Percentiles rank a stretch among this genome's conserved stretches.
phyloP scores from a whole-genome alignment of 495 filamentous ascomycete species.

The Penicillium tannophilum region DNA sequence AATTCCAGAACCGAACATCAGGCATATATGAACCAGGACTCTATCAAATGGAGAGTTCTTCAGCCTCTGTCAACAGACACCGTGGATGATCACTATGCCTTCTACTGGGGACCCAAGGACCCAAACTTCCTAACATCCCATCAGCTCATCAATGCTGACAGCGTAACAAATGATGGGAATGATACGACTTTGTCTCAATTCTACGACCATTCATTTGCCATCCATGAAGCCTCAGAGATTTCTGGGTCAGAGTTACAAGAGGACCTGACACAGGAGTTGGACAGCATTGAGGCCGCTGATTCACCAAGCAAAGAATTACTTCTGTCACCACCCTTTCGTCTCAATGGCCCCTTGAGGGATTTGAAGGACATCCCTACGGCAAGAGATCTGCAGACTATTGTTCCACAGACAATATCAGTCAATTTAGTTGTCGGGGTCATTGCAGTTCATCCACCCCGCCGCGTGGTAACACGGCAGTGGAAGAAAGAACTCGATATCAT shows the following conservation, averaged over 20 bases:
- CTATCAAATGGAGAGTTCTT: constrained; percentile 47
- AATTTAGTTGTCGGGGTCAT: constrained; percentile 80
- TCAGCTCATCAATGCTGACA: constrained; percentile 35
- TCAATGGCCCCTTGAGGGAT: constrained; percentile 52
- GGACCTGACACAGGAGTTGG: constrained; percentile 28
- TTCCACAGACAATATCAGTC: constrained; percentile 76
- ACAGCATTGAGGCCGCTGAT: constrained; percentile 25
- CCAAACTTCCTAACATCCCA: constrained; percentile 54
- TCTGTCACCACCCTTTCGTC: constrained; percentile 18
- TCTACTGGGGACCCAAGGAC: constrained; percentile 25
- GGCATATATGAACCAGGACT: constrained; percentile 11
- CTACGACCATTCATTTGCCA: constrained; percentile 70
- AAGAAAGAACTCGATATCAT: constrained; percentile 60
- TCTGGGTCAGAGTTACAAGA: constrained; percentile 22
- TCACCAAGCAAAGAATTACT: constrained; percentile 19
- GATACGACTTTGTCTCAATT: constrained; percentile 59
- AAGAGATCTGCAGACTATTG: constrained; percentile 64
- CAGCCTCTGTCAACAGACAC: constrained; percentile 19
- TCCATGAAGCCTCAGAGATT: constrained; percentile 54
- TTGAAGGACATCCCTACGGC: constrained; percentile 72
- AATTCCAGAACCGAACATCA: constrained; percentile 1
- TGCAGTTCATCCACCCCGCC: constrained; percentile 66
- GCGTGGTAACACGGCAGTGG: constrained; percentile 53
- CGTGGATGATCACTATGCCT: constrained; percentile 6
- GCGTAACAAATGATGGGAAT: constrained; percentile 20